Evolutionary conservation across 768 basidiomycete species (phyloP), one percentile per base, ranked within the genome.

Genomic region (Agrocybe pediades): DNA sequence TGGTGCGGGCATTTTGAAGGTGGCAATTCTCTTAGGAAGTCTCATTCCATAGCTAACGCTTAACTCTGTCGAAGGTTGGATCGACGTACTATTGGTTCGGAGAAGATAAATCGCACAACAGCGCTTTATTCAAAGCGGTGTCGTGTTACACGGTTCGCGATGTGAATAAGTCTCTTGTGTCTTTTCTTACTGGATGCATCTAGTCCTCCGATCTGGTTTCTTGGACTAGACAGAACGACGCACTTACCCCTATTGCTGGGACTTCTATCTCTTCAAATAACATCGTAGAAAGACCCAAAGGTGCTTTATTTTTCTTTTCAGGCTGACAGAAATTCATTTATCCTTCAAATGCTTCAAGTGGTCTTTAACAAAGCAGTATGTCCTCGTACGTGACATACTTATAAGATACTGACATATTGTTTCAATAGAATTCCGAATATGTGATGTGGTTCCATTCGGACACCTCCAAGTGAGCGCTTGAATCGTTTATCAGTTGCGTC

Each of bases 401-500:
- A 11, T 20, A 27, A 36, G 9, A 3, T 33, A 46, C 43, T 33
- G 8, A 20, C 16, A 40, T 23, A 17, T 11, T 16, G 15, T 19
- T 20, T 9, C n/a, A n/a, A 16, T 49, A 85, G 83, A 84, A 79
- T 59, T 71, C 71, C 6, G 81, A 84, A 71, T 85, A 84, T 62
- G 84, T 85, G 19, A 84, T 86, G 83, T 86, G 84, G 84, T 86
- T 86, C 71, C 84, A 86, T 65, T 83, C 82, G 8, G 84, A 86
- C 59, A 74, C 72, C 20, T 81, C 80, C 56, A 78, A 83, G 83
- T 84, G 56, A 40, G 71, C 65, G 24, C n/a, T 8, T 16, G n/a
- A n/a, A n/a, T n/a, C n/a, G n/a, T 42, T 7, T 36, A 13, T 29
- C 24, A n/a, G n/a, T 36, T 36, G n/a, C n/a, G n/a, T 36, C n/a